Conservation (phyloP, 108 stramenopile genomes). For the Skeletonema marinoi region DNA sequence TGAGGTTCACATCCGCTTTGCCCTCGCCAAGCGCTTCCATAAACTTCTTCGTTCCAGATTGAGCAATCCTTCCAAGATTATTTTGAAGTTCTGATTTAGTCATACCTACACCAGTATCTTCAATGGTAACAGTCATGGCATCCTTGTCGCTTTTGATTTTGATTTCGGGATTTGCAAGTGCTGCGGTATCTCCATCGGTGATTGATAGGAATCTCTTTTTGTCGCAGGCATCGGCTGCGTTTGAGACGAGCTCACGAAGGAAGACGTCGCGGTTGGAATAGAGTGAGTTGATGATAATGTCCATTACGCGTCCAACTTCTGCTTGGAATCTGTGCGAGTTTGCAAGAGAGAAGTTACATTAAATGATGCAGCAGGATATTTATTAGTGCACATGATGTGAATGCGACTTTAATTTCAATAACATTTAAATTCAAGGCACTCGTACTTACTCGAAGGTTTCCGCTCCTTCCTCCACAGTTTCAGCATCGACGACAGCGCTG, state of each 20-base stretch:
- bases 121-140: slow-evolving; percentile 87
- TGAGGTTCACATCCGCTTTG: slow-evolving; percentile 83
- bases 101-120: slow-evolving; percentile 97
- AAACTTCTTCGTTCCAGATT: slow-evolving; percentile 89
- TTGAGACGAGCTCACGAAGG: slow-evolving; percentile 89
- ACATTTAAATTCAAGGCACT: background rate
- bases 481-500: slow-evolving; percentile 32
- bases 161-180: slow-evolving; percentile 66
- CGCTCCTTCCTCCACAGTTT: slow-evolving; percentile 20
- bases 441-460: slow-evolving; percentile 73
- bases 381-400: slow-evolving; percentile 11
- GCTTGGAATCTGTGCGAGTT: slow-evolving; percentile 75
- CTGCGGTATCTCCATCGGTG: slow-evolving; percentile 38
- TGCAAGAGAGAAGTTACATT: background rate
- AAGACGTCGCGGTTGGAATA: slow-evolving; percentile 89
- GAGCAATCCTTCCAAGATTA: slow-evolving; percentile 96
- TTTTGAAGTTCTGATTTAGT: slow-evolving; percentile 92
- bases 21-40: slow-evolving; percentile 87
- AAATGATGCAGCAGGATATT: background rate
- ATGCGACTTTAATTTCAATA: slow-evolving; percentile 17
- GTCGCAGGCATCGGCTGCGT: slow-evolving; percentile 97
- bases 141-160: slow-evolving; percentile 72
- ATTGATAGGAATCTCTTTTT: slow-evolving; percentile 97
- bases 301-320: slow-evolving; percentile 96
- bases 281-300: slow-evolving; percentile 98